A percentile compares a stretch with the other conserved stretches of the same genome.
phyloP scores from a whole-genome alignment of 2,329 filamentous ascomycete genomes.

The Arthrobotrys sinensis region DNA sequence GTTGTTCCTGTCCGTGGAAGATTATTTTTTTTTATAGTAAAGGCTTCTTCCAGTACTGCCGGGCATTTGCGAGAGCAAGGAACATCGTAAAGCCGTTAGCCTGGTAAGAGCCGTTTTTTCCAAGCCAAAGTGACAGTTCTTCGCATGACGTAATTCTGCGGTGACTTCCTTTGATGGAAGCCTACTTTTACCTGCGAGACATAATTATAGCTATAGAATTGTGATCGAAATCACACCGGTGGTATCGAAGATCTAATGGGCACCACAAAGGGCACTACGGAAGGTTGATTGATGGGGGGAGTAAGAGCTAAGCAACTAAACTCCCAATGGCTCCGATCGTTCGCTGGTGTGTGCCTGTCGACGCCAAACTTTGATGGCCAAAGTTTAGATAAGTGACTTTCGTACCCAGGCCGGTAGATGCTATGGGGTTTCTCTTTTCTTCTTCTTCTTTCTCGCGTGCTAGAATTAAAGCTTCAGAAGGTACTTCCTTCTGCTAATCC shows the following conservation, averaged over 20 bases:
- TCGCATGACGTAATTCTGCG: constrained; percentile 38
- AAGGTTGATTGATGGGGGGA: neutral
- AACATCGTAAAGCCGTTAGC: constrained; percentile 9
- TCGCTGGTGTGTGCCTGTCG: constrained; percentile 19
- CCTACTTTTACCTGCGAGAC: neutral
- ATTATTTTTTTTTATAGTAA: neutral
- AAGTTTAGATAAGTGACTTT: constrained; percentile 32
- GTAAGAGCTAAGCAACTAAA: constrained; percentile 10
- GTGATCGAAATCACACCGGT: constrained; percentile 4
- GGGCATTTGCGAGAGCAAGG: constrained; percentile 36
- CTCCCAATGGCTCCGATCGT: constrained; percentile 22
- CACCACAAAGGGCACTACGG: neutral
- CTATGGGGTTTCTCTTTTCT: constrained; percentile 3
- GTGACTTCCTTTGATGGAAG: neutral
- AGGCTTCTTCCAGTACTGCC: neutral
- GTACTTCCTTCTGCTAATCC: neutral
- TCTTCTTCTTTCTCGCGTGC: neutral
- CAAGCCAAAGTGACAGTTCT: constrained; percentile 28
- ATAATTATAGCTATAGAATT: neutral
- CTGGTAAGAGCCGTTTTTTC: constrained; percentile 26
- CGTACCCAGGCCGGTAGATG: constrained; percentile 11
- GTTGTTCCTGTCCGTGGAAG: constrained; percentile 14
- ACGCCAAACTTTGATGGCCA: constrained; percentile 5
- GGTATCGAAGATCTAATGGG: neutral
- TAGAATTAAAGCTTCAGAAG: neutral